Percentiles rank a stretch among this genome's conserved stretches.
Evolutionary conservation across 257 asterid genomes (phyloP).

Genomic region (Solanum chiquidenum): DNA sequence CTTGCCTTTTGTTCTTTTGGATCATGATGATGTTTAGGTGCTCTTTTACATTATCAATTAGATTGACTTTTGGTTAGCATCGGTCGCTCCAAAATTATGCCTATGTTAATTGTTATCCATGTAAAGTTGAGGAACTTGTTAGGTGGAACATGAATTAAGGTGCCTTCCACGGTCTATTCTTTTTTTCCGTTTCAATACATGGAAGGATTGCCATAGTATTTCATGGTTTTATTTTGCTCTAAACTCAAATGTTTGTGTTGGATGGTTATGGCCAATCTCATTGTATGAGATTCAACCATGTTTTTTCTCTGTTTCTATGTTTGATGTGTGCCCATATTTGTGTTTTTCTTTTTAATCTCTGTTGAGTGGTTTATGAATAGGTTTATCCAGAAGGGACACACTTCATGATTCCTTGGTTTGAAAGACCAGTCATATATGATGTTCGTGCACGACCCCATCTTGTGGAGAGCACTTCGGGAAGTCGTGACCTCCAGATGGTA

Average conservation of each 20-base stretch:
- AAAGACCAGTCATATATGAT: slow-evolving; percentile 80
- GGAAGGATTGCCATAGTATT: background rate
- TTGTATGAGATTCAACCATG: background rate
- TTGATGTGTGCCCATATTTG: background rate
- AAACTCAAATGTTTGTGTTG: background rate
- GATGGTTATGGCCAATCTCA: background rate
- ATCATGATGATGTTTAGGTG: background rate
- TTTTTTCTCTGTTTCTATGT: background rate
- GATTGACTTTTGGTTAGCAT: background rate
- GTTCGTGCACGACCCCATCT: slow-evolving; percentile 73
- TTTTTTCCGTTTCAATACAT: background rate
- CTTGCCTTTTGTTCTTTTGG: background rate
- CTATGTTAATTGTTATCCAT: background rate
- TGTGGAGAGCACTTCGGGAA: slow-evolving; percentile 90
- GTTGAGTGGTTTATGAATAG: slow-evolving; percentile 15
- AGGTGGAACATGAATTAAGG: background rate
- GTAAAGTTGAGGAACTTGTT: background rate
- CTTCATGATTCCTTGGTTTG: slow-evolving; percentile 89
- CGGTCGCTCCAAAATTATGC: background rate
- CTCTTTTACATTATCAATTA: background rate
- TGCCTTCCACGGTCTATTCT: background rate
- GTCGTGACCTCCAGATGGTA: slow-evolving; percentile 98
- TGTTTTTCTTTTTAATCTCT: background rate
- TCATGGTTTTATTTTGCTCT: background rate
- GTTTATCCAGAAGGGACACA: slow-evolving; percentile 96